Base-by-base conservation (phyloP, 805 yeast species). In the Kodamaea lidongshanica region DNA sequence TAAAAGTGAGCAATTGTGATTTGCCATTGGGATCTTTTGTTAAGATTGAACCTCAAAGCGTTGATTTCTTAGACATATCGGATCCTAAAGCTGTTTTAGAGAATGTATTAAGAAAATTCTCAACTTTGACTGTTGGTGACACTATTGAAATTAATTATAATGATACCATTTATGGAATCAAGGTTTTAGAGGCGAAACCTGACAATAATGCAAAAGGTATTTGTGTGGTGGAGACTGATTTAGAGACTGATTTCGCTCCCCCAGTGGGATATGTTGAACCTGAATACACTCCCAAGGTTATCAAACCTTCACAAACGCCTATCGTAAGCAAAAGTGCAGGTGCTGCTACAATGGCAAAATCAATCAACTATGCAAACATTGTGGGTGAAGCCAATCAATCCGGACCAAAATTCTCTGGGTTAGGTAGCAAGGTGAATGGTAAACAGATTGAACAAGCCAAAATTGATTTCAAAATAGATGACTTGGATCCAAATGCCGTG, bases 241-340 rank as follows among this genome's bases (percentile, higher is more conserved):
- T 92, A 38, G 95, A 85, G 36, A 94, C 96, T 0, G 99, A 92
- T 51, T 92, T 92, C 63, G 97, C 96, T 2, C 95, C 98, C 2
- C 99, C 99, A 0, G 95, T 89, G 4, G 99, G 99, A 0, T 92
- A 92, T 52, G 95, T 84, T 12, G 97, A 89, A 51, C 96, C 96
- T 1, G 87, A 83, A 35, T 45, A 64, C 40, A 65, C 58, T 33
- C 74, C 75, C 12, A 55, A 58, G 25, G 50, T 51, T 9, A 48
- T 54, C n/a, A 56, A 56, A 32, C 45, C 58, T 1, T 31, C 45
- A 3, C 48, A 44, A 8, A 58, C 56, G 6, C 50, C 68, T 17
- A 54, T 63, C 7, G 66, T 54, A 16, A 58, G 42, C 43, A 52
- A 54, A 33, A 47, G 65, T 25, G 67, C 62, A 4, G 67, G 70